A percentile compares a stretch with the other conserved stretches of the same genome.
Conservation (phyloP, 1,284 basidiomycete genomes). For the Microbotryum scabiosae region DNA sequence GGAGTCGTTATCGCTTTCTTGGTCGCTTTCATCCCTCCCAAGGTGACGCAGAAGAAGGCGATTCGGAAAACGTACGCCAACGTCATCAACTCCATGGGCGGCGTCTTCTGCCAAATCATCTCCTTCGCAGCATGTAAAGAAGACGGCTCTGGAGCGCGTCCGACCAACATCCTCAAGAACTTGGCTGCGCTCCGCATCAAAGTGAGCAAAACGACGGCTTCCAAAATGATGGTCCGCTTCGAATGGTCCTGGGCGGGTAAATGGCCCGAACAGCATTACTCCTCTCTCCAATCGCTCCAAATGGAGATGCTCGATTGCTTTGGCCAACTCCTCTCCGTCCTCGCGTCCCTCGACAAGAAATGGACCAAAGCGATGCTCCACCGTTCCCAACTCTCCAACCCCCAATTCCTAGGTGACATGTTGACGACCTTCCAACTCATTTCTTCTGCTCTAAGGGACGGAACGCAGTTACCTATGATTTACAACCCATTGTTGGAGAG, state of each 20-base stretch:
- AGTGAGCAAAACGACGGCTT: conserved; percentile 20
- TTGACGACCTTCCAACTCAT: conserved; percentile 20
- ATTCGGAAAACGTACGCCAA: conserved; percentile 24
- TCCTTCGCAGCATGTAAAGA: conserved; percentile 25
- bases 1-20: conserved; percentile 20
- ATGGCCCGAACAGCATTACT: conserved; percentile 25
- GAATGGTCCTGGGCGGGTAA: conserved; percentile 18
- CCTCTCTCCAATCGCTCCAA: conserved; percentile 11
- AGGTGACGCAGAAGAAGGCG: conserved; percentile 22
- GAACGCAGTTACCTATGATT: conserved; percentile 19
- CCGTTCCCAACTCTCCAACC: conserved; percentile 22
- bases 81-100: conserved; percentile 20
- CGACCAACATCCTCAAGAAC: conserved; percentile 22
- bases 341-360: conserved; percentile 16
- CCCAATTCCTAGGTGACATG: conserved; percentile 22
- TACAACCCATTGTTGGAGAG: conserved; percentile 26
- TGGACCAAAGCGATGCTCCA: conserved; percentile 29
- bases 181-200: conserved; percentile 16
- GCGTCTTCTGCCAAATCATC: conserved; percentile 21
- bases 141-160: conserved; percentile 10
- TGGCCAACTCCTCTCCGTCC: conserved; percentile 15
- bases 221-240: conserved; percentile 20
- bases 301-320: conserved; percentile 29
- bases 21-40: conserved; percentile 17
- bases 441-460: conserved; percentile 10